Percentiles rank a stretch among this genome's conserved stretches.
These are phyloP conservation scores for Lindgomyces ingoldianus DNA, from an alignment of 495 filamentous ascomycete species.

Conservation along the genomic window DNA sequence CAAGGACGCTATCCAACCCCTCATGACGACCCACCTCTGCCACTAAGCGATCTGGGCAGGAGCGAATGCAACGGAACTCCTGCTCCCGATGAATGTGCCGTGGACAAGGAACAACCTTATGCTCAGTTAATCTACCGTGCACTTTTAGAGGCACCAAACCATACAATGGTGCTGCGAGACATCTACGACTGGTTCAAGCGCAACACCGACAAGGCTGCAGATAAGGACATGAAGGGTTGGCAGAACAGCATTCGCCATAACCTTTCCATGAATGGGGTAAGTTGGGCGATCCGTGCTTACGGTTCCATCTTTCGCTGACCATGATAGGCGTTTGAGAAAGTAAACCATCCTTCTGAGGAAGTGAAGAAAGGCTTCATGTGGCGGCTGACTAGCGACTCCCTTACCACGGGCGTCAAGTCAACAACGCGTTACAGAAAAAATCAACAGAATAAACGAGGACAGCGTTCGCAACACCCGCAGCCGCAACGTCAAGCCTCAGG, in stretches of 20 bases:
- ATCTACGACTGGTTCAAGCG: conserved; percentile 89
- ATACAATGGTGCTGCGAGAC: conserved; percentile 76
- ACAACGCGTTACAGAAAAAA: conserved; percentile 73
- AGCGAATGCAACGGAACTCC: not conserved
- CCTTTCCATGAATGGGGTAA: conserved; percentile 91
- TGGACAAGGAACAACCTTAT: conserved; percentile 63
- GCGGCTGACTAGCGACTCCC: conserved; percentile 65
- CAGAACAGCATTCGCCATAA: conserved; percentile 98
- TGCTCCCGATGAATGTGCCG: conserved; percentile 34
- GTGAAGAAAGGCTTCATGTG: conserved; percentile 64
- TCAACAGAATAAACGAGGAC: conserved; percentile 51
- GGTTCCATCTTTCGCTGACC: conserved; percentile 4
- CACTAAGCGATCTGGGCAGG: conserved; percentile 8
- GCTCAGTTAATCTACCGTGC: conserved; percentile 79
- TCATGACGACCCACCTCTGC: not conserved
- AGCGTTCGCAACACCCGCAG: conserved; percentile 48
- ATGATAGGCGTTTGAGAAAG: conserved; percentile 65
- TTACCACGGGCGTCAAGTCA: conserved; percentile 64
- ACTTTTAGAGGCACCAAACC: conserved; percentile 62
- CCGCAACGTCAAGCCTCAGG: conserved; percentile 58
- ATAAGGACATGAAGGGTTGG: conserved; percentile 70
- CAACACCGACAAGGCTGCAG: conserved; percentile 72
- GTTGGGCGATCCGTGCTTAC: conserved; percentile 41
- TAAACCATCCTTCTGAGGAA: conserved; percentile 54
- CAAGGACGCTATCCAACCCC: conserved; percentile 20